Base-by-base conservation (phyloP, 2,329 filamentous ascomycete species). In the Fusarium sp. region DNA sequence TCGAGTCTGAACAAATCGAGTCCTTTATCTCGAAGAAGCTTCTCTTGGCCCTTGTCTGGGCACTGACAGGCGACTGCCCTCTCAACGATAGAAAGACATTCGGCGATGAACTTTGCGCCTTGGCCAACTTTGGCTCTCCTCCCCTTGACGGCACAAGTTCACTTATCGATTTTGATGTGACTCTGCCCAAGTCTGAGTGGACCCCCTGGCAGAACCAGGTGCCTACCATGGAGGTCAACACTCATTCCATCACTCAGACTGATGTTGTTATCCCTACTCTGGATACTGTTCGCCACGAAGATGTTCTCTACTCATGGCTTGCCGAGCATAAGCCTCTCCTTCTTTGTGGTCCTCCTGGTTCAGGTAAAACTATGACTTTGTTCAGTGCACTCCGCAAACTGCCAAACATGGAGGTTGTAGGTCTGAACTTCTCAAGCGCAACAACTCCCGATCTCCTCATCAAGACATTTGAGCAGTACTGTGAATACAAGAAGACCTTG, bases 401-500 rank as follows among this genome's bases (percentile, higher is more conserved):
- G 59, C 95, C 95, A 5, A 97, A 97, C 77, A 97, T 99, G 94
- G 96, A 99, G 80, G 94, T 97, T 59, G 96, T 99, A 32, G 96
- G 96, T 48, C 92, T 99, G 77, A 99, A 99, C 81, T 99, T 99
- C 79, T 99, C 96, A 6, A 99, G 96, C 74, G 96, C 96, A 2
- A 99, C 96, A 1, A 99, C 96, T 1, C 96, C 96, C 1, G 96
- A 99, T 79, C 88, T 99, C 28, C 87, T 99, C 65, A 94, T 99
- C 83, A 99, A 99, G 85, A 99, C 96, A 0, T 97, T 99, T 71
- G 96, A 99, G 81, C 96, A 99, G 78, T 97, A 99, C 80, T 99
- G 96, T 81, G 96, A 99, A 80, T 99, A 99, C 83, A 96, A 95
- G 84, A 99, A 99, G 87, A 98, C 96, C 0, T 83, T 98, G 47